phyloP scores from a whole-genome alignment of 2,329 filamentous ascomycete genomes.

The Fragosphaeria purpurea region DNA sequence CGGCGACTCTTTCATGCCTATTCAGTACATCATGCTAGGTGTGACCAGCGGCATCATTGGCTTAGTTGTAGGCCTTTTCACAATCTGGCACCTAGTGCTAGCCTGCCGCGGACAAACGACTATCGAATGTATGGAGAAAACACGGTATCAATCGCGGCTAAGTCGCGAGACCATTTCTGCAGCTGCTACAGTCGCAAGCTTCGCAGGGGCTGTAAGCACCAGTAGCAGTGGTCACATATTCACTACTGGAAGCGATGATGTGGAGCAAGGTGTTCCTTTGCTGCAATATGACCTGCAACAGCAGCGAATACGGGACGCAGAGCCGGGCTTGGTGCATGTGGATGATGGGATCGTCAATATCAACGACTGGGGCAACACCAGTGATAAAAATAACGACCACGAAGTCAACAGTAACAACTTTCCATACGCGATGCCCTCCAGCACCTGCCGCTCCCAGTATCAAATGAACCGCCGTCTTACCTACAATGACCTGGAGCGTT shows the following conservation, averaged over 20 bases:
- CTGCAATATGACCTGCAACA: slow-evolving; percentile 62
- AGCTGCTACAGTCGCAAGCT: slow-evolving; percentile 48
- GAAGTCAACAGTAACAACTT: too few species aligned
- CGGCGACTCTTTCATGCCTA: slow-evolving; percentile 67
- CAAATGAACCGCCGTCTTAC: slow-evolving; percentile 35
- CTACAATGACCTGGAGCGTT: slow-evolving; percentile 45
- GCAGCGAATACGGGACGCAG: slow-evolving; percentile 24
- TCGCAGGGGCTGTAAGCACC: slow-evolving; percentile 4
- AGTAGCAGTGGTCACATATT: too few species aligned
- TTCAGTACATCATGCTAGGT: slow-evolving; percentile 82
- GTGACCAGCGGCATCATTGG: slow-evolving; percentile 87
- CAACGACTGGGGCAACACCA: neutral
- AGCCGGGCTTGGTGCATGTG: slow-evolving; percentile 5
- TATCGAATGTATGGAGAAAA: slow-evolving; percentile 94
- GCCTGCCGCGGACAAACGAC: slow-evolving; percentile 76
- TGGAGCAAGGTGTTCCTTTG: slow-evolving; percentile 31
- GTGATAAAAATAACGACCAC: neutral
- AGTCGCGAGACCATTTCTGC: slow-evolving; percentile 53
- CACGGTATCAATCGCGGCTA: slow-evolving; percentile 77
- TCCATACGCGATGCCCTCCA: neutral
- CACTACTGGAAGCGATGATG: slow-evolving; percentile 28
- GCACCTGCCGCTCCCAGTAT: slow-evolving; percentile 11
- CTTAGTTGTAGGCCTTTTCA: slow-evolving; percentile 80
- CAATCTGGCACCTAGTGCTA: slow-evolving; percentile 80
- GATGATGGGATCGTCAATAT: slow-evolving; percentile 1